Percentiles rank a stretch among this genome's conserved stretches.
phyloP scores from a whole-genome alignment of 805 yeast genomes.

The Wickerhamiella kazuoi region DNA sequence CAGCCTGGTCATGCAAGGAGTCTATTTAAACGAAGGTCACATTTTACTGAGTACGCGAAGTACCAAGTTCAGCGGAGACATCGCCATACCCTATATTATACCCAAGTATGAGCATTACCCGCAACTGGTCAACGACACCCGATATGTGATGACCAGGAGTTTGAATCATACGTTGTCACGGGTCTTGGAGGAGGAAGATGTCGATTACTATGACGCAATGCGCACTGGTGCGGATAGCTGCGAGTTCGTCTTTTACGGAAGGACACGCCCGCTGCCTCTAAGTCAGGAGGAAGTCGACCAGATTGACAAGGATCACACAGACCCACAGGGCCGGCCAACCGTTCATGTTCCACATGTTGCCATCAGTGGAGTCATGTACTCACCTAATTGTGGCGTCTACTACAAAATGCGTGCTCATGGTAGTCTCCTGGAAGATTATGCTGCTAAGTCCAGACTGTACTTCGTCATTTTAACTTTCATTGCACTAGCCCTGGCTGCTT shows the following conservation, averaged over 20 bases:
- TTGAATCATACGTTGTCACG: conserved; percentile 16
- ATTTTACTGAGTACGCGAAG: conserved; percentile 12
- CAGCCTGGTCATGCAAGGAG: neutral
- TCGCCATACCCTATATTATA: conserved; percentile 24
- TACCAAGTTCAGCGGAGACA: conserved; percentile 19
- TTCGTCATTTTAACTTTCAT: conserved; percentile 29
- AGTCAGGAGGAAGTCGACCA: conserved; percentile 34
- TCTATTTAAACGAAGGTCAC: neutral
- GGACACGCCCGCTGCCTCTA: conserved; percentile 43
- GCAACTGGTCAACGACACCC: conserved; percentile 29
- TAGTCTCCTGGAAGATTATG: conserved; percentile 32
- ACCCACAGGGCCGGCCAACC: conserved; percentile 70
- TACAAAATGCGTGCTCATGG: conserved; percentile 29
- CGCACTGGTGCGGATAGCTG: conserved; percentile 36
- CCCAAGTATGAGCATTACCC: conserved; percentile 41
- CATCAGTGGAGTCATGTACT: conserved; percentile 47
- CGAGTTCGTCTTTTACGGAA: conserved; percentile 55
- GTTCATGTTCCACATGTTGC: conserved; percentile 37
- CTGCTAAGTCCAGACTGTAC: conserved; percentile 24
- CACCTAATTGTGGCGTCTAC: conserved; percentile 76
- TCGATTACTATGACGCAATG: conserved; percentile 37
- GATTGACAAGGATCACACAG: conserved; percentile 53
- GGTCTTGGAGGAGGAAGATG: conserved; percentile 32
- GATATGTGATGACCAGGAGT: conserved; percentile 19
- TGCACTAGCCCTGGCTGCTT: conserved; percentile 34